These are phyloP conservation scores for Xylariaceae sp. DNA, from an alignment of 2,329 filamentous ascomycete species.

Conservation along the genomic window DNA sequence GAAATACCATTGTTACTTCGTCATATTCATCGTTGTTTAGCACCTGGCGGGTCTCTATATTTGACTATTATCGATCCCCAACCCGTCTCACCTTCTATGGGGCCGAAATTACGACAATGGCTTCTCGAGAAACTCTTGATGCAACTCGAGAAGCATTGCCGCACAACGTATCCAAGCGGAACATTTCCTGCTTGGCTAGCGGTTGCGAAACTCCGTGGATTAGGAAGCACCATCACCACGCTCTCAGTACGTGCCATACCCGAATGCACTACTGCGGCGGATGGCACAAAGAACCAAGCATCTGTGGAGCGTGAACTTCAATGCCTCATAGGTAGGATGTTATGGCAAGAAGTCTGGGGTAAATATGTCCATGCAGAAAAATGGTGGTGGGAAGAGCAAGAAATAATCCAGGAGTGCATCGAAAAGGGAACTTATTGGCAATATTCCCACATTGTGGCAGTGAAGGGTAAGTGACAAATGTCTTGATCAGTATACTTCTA, in stretches of 20 bases:
- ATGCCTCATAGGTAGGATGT: slow-evolving; percentile 55
- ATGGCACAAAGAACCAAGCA: slow-evolving; percentile 32
- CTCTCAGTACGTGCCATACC: slow-evolving; percentile 53
- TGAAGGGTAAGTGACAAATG: slow-evolving; percentile 45
- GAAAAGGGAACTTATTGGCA: slow-evolving; percentile 60
- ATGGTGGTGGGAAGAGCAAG: slow-evolving; percentile 67
- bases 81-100: slow-evolving; percentile 58
- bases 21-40: slow-evolving; percentile 59
- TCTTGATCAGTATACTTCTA: not conserved
- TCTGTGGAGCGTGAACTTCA: slow-evolving; percentile 51
- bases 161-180: slow-evolving; percentile 61
- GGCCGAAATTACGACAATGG: slow-evolving; percentile 62
- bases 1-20: slow-evolving; percentile 60
- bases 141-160: slow-evolving; percentile 61
- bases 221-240: slow-evolving; percentile 51
- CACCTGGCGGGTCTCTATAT: slow-evolving; percentile 58
- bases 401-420: slow-evolving; percentile 58
- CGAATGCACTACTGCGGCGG: slow-evolving; percentile 18
- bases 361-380: slow-evolving; percentile 48
- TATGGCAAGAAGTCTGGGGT: slow-evolving; percentile 67
- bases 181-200: slow-evolving; percentile 62
- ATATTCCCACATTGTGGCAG: slow-evolving; percentile 58
- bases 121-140: slow-evolving; percentile 62
- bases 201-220: slow-evolving; percentile 54
- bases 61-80: slow-evolving; percentile 65